Evolutionary conservation across 169 alveolate genomes (phyloP).

Genomic region (Cryptosporidium xiaoi): DNA sequence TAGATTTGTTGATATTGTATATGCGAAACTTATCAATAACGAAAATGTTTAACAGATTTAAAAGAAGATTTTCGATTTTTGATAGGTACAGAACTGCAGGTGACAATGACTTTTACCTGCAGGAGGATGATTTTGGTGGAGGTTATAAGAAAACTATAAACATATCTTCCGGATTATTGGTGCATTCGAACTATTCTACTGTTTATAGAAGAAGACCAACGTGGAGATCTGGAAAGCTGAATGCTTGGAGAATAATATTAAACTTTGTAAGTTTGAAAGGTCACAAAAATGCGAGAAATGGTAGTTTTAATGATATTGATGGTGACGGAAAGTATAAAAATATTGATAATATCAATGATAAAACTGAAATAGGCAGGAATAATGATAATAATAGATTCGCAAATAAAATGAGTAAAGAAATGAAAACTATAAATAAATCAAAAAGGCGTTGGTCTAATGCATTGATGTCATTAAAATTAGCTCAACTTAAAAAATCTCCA

Average conservation of each 20-base stretch:
- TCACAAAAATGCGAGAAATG: neutral
- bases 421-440: constrained; percentile 11
- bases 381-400: neutral
- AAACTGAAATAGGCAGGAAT: too few relatives aligned
- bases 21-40: constrained; percentile 21
- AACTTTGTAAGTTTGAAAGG: neutral
- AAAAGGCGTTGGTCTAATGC: constrained; percentile 44
- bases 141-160: neutral
- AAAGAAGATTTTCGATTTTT: neutral
- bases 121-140: neutral
- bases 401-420: neutral
- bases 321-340: neutral
- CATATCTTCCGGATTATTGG: constrained; percentile 43
- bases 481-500: constrained; percentile 24
- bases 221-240: constrained; percentile 57
- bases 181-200: constrained; percentile 48
- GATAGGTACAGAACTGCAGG: too few relatives aligned
- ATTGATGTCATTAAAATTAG: constrained; percentile 12
- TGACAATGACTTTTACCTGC: neutral
- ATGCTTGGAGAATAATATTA: constrained; percentile 25
- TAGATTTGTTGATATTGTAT: constrained; percentile 18
- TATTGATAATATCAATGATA: neutral
- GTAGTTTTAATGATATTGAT: too few relatives aligned
- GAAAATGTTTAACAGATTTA: neutral
- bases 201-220: constrained; percentile 49